Conservation (phyloP, 2,329 filamentous ascomycete species). For the Daldinia sp. region DNA sequence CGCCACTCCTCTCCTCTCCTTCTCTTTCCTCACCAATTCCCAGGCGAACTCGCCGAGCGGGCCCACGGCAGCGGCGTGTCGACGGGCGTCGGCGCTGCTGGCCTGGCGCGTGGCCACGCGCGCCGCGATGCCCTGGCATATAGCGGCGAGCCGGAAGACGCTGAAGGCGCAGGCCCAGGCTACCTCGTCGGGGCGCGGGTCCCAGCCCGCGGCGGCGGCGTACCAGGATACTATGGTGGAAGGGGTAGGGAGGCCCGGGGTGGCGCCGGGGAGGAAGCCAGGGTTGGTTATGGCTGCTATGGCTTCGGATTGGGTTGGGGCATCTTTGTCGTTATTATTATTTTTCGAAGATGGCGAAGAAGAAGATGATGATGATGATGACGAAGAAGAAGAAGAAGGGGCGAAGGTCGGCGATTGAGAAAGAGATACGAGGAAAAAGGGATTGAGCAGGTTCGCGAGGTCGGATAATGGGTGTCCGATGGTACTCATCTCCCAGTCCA, state of each 20-base stretch:
- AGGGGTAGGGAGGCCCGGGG: constrained; percentile 65
- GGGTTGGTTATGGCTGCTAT: constrained; percentile 49
- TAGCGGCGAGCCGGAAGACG: constrained; percentile 70
- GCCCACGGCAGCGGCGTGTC: constrained; percentile 76
- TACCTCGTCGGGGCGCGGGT: constrained; percentile 67
- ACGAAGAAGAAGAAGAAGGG: constrained; percentile 41
- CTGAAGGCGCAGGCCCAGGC: constrained; percentile 72
- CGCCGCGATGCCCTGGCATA: constrained; percentile 91
- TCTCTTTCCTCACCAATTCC: constrained; percentile 66
- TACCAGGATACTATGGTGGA: constrained; percentile 76
- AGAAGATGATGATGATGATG: neutral
- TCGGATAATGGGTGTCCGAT: constrained; percentile 96
- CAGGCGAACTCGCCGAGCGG: constrained; percentile 85
- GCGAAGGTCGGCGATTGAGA: constrained; percentile 34
- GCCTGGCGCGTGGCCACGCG: constrained; percentile 87
- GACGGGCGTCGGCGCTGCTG: constrained; percentile 83
- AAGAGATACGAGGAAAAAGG: constrained; percentile 58
- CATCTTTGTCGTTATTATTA: neutral
- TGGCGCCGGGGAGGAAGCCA: constrained; percentile 71
- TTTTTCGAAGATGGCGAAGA: neutral
- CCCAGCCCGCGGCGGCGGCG: constrained; percentile 75
- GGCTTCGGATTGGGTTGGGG: constrained; percentile 22
- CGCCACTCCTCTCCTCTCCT: constrained; percentile 7
- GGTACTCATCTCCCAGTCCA: constrained; percentile 99
- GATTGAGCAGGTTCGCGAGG: constrained; percentile 79